phyloP scores from a whole-genome alignment of 2,329 filamentous ascomycete species.

The Microdochium paspali region DNA sequence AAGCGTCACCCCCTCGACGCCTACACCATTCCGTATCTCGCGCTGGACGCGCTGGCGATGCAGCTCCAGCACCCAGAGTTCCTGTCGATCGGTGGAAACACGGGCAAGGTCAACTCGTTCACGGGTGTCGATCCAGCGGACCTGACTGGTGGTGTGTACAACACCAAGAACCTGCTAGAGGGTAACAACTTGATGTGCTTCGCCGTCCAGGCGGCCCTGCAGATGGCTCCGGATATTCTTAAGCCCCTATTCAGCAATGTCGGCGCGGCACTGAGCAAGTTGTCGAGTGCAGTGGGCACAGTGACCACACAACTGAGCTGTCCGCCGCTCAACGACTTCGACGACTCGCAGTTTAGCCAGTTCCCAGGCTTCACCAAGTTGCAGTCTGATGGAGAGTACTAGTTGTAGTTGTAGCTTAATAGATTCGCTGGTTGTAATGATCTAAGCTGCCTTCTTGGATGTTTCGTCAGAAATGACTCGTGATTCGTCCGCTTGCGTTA shows the following conservation, averaged over 20 bases:
- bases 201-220: slow-evolving; percentile 18
- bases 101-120: slow-evolving; percentile 15
- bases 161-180: slow-evolving; percentile 10
- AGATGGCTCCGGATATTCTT: background rate
- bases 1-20: slow-evolving; percentile 13
- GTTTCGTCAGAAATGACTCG: no score
- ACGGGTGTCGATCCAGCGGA: slow-evolving; percentile 11
- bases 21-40: slow-evolving; percentile 19
- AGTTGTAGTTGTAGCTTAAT: no score
- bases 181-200: slow-evolving; percentile 28
- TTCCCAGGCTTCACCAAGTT: background rate
- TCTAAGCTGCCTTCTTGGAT: no score
- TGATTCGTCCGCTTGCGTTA: no score
- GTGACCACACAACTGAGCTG: background rate
- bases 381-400: background rate
- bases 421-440: no score
- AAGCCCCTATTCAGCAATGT: background rate
- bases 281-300: background rate
- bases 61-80: slow-evolving; percentile 12
- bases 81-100: slow-evolving; percentile 17
- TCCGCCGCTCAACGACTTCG: background rate
- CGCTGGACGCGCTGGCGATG: slow-evolving; percentile 8
- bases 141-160: slow-evolving; percentile 16
- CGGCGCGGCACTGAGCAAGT: background rate
- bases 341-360: background rate